phyloP scores from a whole-genome alignment of 495 filamentous ascomycete species.

The Hyaloscypha finlandica region DNA sequence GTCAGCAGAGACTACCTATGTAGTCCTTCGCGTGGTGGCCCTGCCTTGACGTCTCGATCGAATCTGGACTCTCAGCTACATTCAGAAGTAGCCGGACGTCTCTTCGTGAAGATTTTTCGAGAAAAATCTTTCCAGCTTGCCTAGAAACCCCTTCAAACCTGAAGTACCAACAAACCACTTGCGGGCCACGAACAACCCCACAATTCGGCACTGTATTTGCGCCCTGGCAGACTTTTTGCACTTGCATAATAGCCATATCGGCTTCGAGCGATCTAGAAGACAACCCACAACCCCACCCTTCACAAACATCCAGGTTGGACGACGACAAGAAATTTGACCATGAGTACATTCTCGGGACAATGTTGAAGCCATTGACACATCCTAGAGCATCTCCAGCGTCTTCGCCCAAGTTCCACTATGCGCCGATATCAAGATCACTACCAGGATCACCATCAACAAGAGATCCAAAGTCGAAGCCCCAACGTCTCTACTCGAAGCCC shows the following conservation, averaged over 20 bases:
- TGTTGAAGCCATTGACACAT: conserved; percentile 53
- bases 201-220: not conserved
- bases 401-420: conserved; percentile 34
- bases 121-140: too few species aligned
- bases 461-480: conserved; percentile 18
- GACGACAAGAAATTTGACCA: not conserved
- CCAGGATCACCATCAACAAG: conserved; percentile 24
- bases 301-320: not conserved
- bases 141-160: not conserved
- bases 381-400: conserved; percentile 38
- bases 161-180: not conserved
- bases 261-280: not conserved
- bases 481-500: conserved; percentile 3
- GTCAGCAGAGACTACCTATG: not conserved
- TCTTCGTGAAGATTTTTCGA: too few species aligned
- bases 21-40: too few species aligned
- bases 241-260: not conserved
- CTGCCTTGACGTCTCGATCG: too few species aligned
- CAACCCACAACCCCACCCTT: not conserved
- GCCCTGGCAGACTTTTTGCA: not conserved
- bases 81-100: too few species aligned
- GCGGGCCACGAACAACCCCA: not conserved
- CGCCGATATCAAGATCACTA: conserved; percentile 34
- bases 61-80: too few species aligned
- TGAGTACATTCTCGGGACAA: conserved; percentile 28